Base-by-base conservation (phyloP, 495 filamentous ascomycete genomes). In the Pseudevernia furfuracea region DNA sequence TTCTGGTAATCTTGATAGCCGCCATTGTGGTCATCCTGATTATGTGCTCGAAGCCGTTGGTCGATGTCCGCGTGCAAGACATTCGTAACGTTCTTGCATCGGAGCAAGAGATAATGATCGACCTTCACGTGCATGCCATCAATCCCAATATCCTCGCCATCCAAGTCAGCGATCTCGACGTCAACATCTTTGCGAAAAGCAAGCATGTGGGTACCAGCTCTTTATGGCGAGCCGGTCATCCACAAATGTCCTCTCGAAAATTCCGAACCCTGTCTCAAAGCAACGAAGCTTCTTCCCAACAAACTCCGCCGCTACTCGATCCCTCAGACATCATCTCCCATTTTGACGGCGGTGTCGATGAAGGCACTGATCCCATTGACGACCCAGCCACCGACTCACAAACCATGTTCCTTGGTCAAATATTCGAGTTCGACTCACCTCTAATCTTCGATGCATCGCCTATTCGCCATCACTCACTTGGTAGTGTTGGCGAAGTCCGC, bases 71-170 rank as follows among this genome's bases (percentile, higher is more conserved):
- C 53, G 80, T 97, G 37, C 73, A 86, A 48, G 85, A 86, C 46
- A 89, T 98, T 66, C 84, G 87, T 67, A 92, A 96, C 68, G 91
- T 98, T 23, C 82, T 97, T 38, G 92, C 92, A 9, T 96, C 90
- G 66, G 88, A 96, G 71, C 89, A 96, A 74, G 95, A 97, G 71
- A 81, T 98, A 25, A 97, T 98, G 87, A 63, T 98, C 66, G 93
- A 98, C 70, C 78, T 97, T 12, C 84, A 88, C n/a, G 89, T 98
- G 44, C 81, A 81, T 65, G 94, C 93, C 1, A 79, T 89, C 64
- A 98, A 98, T 71, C 94, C 92, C 0, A 98, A 98, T 67, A 81
- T 96, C 25, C 87, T 97, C 52, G 84, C 88, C 21, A 85, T 98
- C 34, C 87, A 87, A 12, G 84, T 98, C 59, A 85, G 88, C 67